These are phyloP conservation scores for Kwoniella pini DNA, from an alignment of 768 basidiomycete genomes.

Conservation along the genomic window DNA sequence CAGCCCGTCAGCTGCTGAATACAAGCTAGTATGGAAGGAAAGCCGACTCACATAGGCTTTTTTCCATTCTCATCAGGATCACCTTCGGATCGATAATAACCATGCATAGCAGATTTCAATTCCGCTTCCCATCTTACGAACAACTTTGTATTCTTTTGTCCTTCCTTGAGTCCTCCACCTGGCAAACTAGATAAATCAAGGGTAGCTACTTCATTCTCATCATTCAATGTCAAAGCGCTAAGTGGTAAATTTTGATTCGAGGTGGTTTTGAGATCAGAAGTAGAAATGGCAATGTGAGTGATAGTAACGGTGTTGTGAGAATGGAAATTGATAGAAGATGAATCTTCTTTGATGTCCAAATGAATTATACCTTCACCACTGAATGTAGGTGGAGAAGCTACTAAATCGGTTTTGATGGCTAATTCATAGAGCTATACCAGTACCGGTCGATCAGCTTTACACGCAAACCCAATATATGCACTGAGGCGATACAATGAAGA, in stretches of 20 bases:
- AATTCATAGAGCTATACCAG: slow-evolving; percentile 52
- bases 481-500: too few relatives aligned
- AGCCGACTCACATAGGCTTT: slow-evolving; percentile 57
- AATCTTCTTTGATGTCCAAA: slow-evolving; percentile 34
- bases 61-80: slow-evolving; percentile 61
- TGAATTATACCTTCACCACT: slow-evolving; percentile 59
- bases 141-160: slow-evolving; percentile 61
- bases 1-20: background rate
- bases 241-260: slow-evolving; percentile 33
- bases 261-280: slow-evolving; percentile 42
- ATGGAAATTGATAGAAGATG: slow-evolving; percentile 62
- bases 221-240: slow-evolving; percentile 61
- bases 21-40: background rate
- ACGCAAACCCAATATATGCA: too few relatives aligned
- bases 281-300: slow-evolving; percentile 55
- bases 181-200: slow-evolving; percentile 67
- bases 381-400: slow-evolving; percentile 64
- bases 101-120: slow-evolving; percentile 72
- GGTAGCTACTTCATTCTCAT: slow-evolving; percentile 65
- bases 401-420: slow-evolving; percentile 64
- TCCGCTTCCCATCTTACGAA: slow-evolving; percentile 68
- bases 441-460: background rate
- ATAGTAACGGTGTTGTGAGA: slow-evolving; percentile 78
- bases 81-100: slow-evolving; percentile 54
- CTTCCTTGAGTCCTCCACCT: slow-evolving; percentile 61